A percentile compares a stretch with the other conserved stretches of the same genome.
phyloP scores from a whole-genome alignment of 495 filamentous ascomycete species.

The Aspergillus incahuasiensis region DNA sequence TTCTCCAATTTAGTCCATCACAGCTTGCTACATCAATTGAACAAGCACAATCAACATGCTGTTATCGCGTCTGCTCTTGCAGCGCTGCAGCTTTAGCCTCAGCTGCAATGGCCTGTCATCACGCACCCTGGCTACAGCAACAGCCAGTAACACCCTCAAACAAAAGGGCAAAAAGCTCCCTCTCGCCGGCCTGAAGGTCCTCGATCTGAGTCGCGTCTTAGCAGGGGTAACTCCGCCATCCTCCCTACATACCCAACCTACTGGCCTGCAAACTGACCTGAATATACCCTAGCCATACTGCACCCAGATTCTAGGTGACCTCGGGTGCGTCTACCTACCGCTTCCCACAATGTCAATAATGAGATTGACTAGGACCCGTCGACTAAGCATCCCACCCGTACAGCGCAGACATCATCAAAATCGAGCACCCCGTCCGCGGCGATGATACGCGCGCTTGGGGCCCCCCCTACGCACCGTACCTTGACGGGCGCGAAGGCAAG shows the following conservation, averaged over 20 bases:
- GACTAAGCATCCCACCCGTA: too few relatives aligned
- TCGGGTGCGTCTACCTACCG: neutral
- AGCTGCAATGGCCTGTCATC: neutral
- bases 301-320: constrained; percentile 13
- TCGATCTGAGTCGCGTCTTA: constrained; percentile 1
- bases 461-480: constrained; percentile 83
- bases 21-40: too few relatives aligned
- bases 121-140: neutral
- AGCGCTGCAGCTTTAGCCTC: neutral
- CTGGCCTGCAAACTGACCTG: too few relatives aligned
- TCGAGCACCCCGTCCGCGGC: constrained; percentile 86
- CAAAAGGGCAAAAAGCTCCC: neutral
- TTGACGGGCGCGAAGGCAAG: constrained; percentile 59
- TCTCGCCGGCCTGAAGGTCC: neutral
- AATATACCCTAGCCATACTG: constrained; percentile 12
- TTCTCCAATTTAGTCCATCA: neutral
- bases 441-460: constrained; percentile 98
- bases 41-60: neutral
- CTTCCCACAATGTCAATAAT: neutral
- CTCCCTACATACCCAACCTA: neutral
- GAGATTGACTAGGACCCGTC: neutral
- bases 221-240: neutral
- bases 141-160: neutral
- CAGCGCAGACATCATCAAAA: constrained; percentile 94
- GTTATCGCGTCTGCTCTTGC: neutral